Evolutionary conservation across 2,329 filamentous ascomycete species (phyloP), one percentile per base, ranked within the genome.

Genomic region (Fusarium redolens): DNA sequence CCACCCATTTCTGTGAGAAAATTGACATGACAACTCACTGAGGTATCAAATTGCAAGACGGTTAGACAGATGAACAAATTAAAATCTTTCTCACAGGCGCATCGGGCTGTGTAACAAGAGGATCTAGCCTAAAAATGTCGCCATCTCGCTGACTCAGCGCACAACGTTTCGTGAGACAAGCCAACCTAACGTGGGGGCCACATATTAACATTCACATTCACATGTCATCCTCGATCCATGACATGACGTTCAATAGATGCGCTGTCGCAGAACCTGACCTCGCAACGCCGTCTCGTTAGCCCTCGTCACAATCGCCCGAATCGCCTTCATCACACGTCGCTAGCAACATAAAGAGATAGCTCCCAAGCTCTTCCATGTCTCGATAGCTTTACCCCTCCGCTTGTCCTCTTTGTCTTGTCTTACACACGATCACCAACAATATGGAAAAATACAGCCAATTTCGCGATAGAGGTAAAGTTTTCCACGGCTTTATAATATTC

Each of bases 371-470:
- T 56, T 59, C 62, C 63, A 77, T 77, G 75, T 75, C 71, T 78
- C 65, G 69, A 63, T 78, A 78, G 63, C 60, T 66, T 28, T 43
- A 65, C 43, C 40, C 33, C 57, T 71, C 60, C 54, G 22, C 61
- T 51, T 37, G 48, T 48, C 58, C 57, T 68, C 54, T 63, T 68
- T 64, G 54, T 74, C 44, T 66, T 65, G 54, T 74, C 44, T 50
- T 48, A 54, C 31, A 52, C 60, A 50, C 72, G 50, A 60, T 33
- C 59, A 57, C 45, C 17, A 64, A 37, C 47, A 77, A 45, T 38
- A 98, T 98, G 95, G 95, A 98, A 86, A 97, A 97, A 82, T 98
- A 94, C 82, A 96, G 93, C 64, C 94, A 97, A 81, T 98, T 94
- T 79, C 92, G 95, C 77, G 95, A 98, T 83, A 91, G 92, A 90